These are phyloP conservation scores for Spathaspora arborariae DNA, from an alignment of 805 yeast genomes.

Conservation along the genomic window DNA sequence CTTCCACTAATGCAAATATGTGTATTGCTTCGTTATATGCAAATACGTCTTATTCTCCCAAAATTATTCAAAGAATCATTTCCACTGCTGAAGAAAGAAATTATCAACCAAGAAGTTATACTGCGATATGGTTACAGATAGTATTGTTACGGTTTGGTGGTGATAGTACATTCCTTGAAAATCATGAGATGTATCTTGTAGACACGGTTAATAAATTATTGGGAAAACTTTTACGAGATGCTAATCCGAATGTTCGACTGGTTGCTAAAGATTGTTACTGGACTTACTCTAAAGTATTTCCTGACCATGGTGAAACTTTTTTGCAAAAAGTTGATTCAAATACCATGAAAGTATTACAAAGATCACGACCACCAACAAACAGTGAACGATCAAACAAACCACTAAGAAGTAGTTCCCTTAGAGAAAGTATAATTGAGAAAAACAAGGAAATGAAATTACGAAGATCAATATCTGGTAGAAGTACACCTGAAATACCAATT, in stretches of 20 bases:
- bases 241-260: constrained; percentile 77
- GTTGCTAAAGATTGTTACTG: constrained; percentile 71
- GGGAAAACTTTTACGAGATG: constrained; percentile 65
- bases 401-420: constrained; percentile 33
- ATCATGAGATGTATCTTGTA: constrained; percentile 22
- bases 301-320: constrained; percentile 44
- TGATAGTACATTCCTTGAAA: constrained; percentile 23
- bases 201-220: constrained; percentile 51
- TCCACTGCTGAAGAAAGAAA: constrained; percentile 64
- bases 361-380: constrained; percentile 42
- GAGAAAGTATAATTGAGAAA: constrained; percentile 44
- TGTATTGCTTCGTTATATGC: constrained; percentile 54
- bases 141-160: constrained; percentile 49
- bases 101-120: constrained; percentile 63
- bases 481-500: constrained; percentile 7
- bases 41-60: constrained; percentile 50
- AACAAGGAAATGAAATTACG: constrained; percentile 32
- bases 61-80: constrained; percentile 48
- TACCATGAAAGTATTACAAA: constrained; percentile 57
- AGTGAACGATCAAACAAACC: background rate
- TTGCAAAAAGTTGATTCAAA: constrained; percentile 39
- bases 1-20: constrained; percentile 55
- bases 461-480: constrained; percentile 5
- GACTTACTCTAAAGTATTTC: constrained; percentile 57
- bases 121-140: constrained; percentile 69